phyloP scores from a whole-genome alignment of 192 early-diverging fungal genomes.

The Coemansia javaensis region DNA sequence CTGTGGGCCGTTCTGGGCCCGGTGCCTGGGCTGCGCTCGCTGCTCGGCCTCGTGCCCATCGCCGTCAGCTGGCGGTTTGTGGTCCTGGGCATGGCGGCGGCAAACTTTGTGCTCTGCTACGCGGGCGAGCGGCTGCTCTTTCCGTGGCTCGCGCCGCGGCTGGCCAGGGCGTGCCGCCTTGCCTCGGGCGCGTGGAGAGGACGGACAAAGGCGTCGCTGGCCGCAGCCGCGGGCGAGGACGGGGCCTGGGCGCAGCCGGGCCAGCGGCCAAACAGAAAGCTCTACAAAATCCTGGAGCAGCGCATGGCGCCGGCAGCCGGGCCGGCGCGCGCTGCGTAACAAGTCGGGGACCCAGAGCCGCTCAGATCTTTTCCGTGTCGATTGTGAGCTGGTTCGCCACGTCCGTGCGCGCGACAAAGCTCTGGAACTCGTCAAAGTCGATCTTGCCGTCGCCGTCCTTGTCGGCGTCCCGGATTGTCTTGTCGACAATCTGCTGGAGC shows the following conservation, averaged over 20 bases:
- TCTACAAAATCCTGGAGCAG: constrained; percentile 26
- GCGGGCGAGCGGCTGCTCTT: constrained; percentile 34
- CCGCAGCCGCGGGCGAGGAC: not conserved
- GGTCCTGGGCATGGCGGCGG: constrained; percentile 31
- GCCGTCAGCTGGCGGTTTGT: constrained; percentile 29
- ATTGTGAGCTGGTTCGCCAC: constrained; percentile 95
- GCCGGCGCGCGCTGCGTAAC: not conserved
- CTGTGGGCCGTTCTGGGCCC: constrained; percentile 39
- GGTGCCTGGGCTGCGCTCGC: constrained; percentile 19
- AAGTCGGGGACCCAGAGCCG: not conserved
- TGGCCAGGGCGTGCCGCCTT: constrained; percentile 14
- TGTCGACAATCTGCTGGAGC: constrained; percentile 99
- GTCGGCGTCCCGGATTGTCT: constrained; percentile 99
- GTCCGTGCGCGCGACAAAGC: constrained; percentile 93
- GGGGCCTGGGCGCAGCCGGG: constrained; percentile 28
- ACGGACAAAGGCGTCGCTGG: too few species aligned
- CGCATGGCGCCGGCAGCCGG: constrained; percentile 11
- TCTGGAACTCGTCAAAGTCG: constrained; percentile 92
- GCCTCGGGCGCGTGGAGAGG: not conserved
- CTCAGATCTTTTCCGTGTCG: constrained; percentile 53
- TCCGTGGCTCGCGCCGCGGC: constrained; percentile 20
- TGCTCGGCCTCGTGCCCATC: constrained; percentile 20
- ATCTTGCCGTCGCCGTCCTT: constrained; percentile 92
- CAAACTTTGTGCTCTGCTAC: constrained; percentile 34
- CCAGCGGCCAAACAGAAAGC: constrained; percentile 23